Evolutionary conservation across 2,329 filamentous ascomycete species (phyloP), one percentile per base, ranked within the genome.

Genomic region (Septoria linicola): DNA sequence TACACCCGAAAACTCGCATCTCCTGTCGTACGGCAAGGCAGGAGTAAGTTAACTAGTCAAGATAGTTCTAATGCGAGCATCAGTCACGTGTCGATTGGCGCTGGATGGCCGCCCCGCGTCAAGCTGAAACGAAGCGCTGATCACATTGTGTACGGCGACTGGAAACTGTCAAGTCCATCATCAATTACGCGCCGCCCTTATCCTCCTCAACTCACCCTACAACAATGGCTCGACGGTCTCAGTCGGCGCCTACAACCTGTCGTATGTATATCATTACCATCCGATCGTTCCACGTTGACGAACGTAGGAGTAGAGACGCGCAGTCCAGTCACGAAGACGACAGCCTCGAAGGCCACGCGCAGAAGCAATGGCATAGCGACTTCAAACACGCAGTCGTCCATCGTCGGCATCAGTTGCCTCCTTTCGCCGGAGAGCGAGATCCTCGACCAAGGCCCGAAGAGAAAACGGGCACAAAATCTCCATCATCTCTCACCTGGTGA

Each of bases 191-290:
- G 31, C 31, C n/a, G 11, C 31, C 31, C 11, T 34, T 16, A 34
- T 34, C 31, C 14, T 27, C 23, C 23, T 27, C 23, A 27, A 27
- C 23, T 27, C 23, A 27, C 23, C 31, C 6, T 34, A 37, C 17
- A 20, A 17, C 14, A 39, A 39, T 39, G 35, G 35, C 35, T 19
- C 35, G 35, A 39, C 35, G 35, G 35, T 39, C 35, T 39, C 35
- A 39, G 35, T 39, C 35, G 35, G 35, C 17, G 35, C 35, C 35
- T 39, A 39, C 35, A 39, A 39, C 35, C 16, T 39, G 6, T 17
- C 10, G 35, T 23, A 39, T 39, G 17, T 39, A 39, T 21, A 39
- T 39, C 17, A 39, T 21, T 4, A 39, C 16, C 14, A 39, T 13
- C 35, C 35, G 8, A 39, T 4, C 19, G 17, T 39, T 21, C 35